phyloP scores from a whole-genome alignment of 345 rosid genomes.

The Pelargonium nanum region DNA sequence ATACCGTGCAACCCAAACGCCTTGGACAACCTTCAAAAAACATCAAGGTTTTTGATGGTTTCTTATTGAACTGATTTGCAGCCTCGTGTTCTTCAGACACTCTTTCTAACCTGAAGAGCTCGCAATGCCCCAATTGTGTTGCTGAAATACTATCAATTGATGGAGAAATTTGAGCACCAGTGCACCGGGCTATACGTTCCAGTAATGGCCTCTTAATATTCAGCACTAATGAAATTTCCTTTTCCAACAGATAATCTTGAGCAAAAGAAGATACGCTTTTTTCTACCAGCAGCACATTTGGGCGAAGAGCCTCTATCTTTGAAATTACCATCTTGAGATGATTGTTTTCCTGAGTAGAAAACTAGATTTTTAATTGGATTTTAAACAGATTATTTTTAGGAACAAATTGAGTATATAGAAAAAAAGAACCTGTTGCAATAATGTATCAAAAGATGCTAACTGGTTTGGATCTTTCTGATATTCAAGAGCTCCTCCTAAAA shows the following conservation, averaged over 20 bases:
- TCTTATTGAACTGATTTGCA: conserved; percentile 51
- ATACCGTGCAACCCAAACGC: conserved; percentile 98
- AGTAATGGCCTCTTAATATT: conserved; percentile 76
- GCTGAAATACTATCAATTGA: conserved; percentile 54
- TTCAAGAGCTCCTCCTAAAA: conserved; percentile 90
- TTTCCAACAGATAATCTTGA: conserved; percentile 69
- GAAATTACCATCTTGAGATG: conserved; percentile 72
- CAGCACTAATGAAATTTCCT: conserved; percentile 85
- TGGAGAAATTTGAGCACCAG: conserved; percentile 69
- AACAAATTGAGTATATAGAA: conserved; percentile 3
- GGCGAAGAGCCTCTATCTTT: conserved; percentile 82
- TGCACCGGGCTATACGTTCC: conserved; percentile 86
- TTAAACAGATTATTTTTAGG: neutral
- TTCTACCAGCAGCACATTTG: conserved; percentile 89
- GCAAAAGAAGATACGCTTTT: conserved; percentile 85
- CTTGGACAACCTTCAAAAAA: conserved; percentile 98
- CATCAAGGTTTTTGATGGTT: conserved; percentile 87
- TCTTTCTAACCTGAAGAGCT: conserved; percentile 64
- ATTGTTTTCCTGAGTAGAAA: conserved; percentile 61
- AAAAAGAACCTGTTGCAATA: conserved; percentile 68
- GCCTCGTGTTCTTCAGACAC: conserved; percentile 72
- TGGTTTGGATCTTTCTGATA: conserved; percentile 70
- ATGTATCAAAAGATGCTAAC: conserved; percentile 79
- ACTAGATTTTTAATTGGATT: conserved; percentile 8
- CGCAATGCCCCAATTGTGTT: conserved; percentile 71